Base-by-base conservation (phyloP, 2,329 filamentous ascomycete genomes). In the Calycina herbarum region DNA sequence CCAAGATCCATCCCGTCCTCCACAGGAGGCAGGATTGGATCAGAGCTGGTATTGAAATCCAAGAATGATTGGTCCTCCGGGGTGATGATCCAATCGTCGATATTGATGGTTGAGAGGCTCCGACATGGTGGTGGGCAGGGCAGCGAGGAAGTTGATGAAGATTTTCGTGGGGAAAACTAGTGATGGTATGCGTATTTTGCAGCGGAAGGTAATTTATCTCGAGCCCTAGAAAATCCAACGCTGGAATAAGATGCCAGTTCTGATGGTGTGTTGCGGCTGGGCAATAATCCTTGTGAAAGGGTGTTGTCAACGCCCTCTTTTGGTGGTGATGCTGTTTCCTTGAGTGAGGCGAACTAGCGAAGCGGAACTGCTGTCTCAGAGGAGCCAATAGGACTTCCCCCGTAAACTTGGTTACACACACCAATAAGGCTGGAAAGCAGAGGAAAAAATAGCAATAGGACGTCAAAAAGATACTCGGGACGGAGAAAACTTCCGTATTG, bases 91-190 rank as follows among this genome's bases (percentile, higher is more conserved):
- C 68, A 69, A 66, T 71, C 66, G 29, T 62, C 54, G 60, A 51
- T n/a, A 54, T 57, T 20, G 27, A 10, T 64, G 15, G 11, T 63
- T 45, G 57, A 33, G 48, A 54, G 61, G 63, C 24, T 61, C 38
- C 42, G 66, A 70, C 69, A 71, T 71, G 61, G 58, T 51, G 56
- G 7, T 45, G 13, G 54, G 31, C 51, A 70, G 68, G 67, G 69
- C 68, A 64, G 68, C 68, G 38, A 6, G 3, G 31, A 11, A 24
- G 24, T 17, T 56, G 29, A n/a, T 24, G 45, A 24, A 11, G 33
- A 11, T 15, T 27, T 35, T 42, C n/a, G 29, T 13, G 51, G 45
- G 24, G 20, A 56, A 33, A 57, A 2, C 1, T 27, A 8, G 54
- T 17, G 54, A 27, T 3, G 54, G 54, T 29, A 20, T 29, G 24